Percentiles rank a stretch among this genome's conserved stretches.
Conservation (phyloP, 306 rosid species). For the Cicer bijugum region DNA sequence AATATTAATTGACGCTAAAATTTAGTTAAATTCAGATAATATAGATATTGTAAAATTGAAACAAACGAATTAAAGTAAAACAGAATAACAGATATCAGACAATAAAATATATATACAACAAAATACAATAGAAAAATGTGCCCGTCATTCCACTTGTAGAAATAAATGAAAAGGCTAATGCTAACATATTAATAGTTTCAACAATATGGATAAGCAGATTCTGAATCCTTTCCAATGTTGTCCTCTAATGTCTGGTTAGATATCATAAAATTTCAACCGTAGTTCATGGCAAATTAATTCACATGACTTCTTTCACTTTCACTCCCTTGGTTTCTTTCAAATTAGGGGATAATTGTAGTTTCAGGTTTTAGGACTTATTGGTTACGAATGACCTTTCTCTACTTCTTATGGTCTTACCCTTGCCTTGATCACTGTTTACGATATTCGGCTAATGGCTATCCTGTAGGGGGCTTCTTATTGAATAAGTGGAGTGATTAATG, state of each 20-base stretch:
- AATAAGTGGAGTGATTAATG: neutral
- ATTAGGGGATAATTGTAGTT: neutral
- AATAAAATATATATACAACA: no score
- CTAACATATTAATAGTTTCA: neutral
- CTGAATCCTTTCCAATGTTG: neutral
- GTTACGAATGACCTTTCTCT: neutral
- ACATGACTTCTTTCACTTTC: neutral
- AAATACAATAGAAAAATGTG: no score
- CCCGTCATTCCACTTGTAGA: neutral
- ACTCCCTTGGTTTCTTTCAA: constrained; percentile 2
- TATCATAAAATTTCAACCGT: neutral
- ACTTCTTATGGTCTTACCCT: neutral
- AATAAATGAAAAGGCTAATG: neutral
- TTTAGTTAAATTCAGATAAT: no score
- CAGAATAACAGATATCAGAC: no score
- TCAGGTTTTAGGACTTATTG: neutral
- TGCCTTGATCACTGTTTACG: neutral
- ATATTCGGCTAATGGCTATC: neutral
- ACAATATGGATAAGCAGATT: neutral
- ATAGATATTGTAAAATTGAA: no score
- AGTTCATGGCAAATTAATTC: neutral
- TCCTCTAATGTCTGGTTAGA: neutral
- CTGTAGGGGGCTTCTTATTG: neutral
- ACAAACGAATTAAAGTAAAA: no score
- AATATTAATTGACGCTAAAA: no score